phyloP scores from a whole-genome alignment of 1,139 yeast species.

The Blastobotrys persicus region DNA sequence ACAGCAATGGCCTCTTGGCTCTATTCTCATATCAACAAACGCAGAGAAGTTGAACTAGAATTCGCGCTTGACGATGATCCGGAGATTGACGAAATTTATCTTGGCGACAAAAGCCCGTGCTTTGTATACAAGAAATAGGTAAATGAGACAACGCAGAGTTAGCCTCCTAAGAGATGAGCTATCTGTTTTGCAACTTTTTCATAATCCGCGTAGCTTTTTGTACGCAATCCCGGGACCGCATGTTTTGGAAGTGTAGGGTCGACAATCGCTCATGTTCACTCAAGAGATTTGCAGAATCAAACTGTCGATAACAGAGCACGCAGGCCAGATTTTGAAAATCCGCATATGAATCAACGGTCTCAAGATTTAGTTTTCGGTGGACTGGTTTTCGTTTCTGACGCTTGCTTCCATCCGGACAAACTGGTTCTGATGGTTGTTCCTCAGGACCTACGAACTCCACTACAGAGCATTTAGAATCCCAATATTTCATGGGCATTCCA shows the following conservation, averaged over 20 bases:
- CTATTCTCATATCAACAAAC: conserved; percentile 4
- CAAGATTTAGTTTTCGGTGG: conserved; percentile 7
- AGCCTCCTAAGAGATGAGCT: no score
- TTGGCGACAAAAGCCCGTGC: conserved; percentile 16
- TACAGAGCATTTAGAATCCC: conserved; percentile 3
- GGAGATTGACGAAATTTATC: conserved; percentile 1
- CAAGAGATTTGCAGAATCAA: not conserved
- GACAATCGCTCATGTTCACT: conserved; percentile 8
- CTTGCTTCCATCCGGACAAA: conserved; percentile 1
- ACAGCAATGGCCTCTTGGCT: conserved; percentile 6
- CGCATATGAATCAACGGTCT: not conserved
- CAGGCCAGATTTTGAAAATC: not conserved
- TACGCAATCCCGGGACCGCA: not conserved
- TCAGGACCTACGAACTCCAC: not conserved
- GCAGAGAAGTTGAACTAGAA: conserved; percentile 1
- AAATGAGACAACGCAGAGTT: no score
- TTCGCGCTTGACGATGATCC: not conserved
- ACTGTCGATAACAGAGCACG: conserved; percentile 6
- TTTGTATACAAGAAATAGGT: conserved; percentile 17
- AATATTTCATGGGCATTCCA: conserved; percentile 7
- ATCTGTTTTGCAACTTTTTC: no score
- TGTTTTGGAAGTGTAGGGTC: not conserved
- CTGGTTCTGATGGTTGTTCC: not conserved
- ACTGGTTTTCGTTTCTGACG: conserved; percentile 12
- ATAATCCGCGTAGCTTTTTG: not conserved